phyloP scores from a whole-genome alignment of 2,329 filamentous ascomycete species.

The Calonectria montana region DNA sequence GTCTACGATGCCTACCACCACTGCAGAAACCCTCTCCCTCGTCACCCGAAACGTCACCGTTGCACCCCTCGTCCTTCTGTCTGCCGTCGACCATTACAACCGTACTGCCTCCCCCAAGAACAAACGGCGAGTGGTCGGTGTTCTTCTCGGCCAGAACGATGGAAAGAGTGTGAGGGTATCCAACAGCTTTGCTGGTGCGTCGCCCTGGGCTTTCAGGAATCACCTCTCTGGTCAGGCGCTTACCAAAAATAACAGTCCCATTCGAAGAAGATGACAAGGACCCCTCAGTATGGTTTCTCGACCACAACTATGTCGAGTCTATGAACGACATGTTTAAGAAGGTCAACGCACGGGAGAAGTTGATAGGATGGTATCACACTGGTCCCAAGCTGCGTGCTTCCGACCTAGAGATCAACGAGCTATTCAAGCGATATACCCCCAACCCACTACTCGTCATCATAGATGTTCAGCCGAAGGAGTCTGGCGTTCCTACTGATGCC shows the following conservation, averaged over 20 bases:
- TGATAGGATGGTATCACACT: slow-evolving; percentile 99
- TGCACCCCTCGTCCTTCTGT: slow-evolving; percentile 96
- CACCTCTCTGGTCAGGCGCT: slow-evolving; percentile 23
- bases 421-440: slow-evolving; percentile 99
- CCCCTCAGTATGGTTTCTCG: slow-evolving; percentile 97
- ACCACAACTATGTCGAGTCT: slow-evolving; percentile 99
- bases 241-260: slow-evolving; percentile 71
- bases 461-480: slow-evolving; percentile 97
- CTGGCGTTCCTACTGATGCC: slow-evolving; percentile 96
- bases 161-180: slow-evolving; percentile 96
- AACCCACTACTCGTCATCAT: slow-evolving; percentile 98
- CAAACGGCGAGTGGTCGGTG: slow-evolving; percentile 88
- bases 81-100: slow-evolving; percentile 98
- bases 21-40: slow-evolving; percentile 94
- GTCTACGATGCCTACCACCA: slow-evolving; percentile 89
- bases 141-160: slow-evolving; percentile 94
- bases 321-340: slow-evolving; percentile 99
- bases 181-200: slow-evolving; percentile 95
- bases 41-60: slow-evolving; percentile 96
- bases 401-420: slow-evolving; percentile 98
- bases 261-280: slow-evolving; percentile 99
- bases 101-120: slow-evolving; percentile 90
- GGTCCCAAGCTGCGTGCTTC: slow-evolving; percentile 96
- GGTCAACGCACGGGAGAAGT: slow-evolving; percentile 97
- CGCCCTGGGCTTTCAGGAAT: slow-evolving; percentile 16